Evolutionary conservation across 2,329 filamentous ascomycete species (phyloP), one percentile per base, ranked within the genome.

Genomic region (Tolypocladium guangdongense): DNA sequence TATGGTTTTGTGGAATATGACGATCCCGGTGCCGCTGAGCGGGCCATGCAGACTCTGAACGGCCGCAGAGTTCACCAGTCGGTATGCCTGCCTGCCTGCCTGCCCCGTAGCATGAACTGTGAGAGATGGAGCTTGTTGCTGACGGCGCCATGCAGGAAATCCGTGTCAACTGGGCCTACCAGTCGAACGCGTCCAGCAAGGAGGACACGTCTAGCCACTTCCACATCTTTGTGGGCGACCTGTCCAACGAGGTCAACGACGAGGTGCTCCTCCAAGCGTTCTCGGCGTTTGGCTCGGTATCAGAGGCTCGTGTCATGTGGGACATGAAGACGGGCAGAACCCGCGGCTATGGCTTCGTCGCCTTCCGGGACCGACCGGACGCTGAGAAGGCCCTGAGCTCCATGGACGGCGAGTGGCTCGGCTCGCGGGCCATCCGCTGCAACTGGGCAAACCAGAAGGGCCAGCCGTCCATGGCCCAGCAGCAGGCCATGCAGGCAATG

Each of bases 371-470:
- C 58, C 89, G 92, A 58, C 76, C 82, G 37, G 93, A 99, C 65
- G 93, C 93, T 32, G 93, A 99, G 71, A 96, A 96, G 74, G 92
- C 93, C 2, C 73, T 99, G 65, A 95, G 87, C 74, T 90, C 90
- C 58, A 99, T 99, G 93, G 93, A 99, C 66, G 93, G 93, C 58
- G 93, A 99, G 75, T 99, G 93, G 93, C 85, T 99, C 51, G 93
- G 93, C 52, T 97, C 93, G 63, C 88, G 93, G 59, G 93, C 93
- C 41, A 99, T 99, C 67, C 91, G 93, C 63, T 97, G 92, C 81
- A 99, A 99, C 78, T 99, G 93, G 93, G 93, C 93, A 56, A 99
- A 99, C 76, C 93, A 99, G 68, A 99, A 99, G 78, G 93, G 93
- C n/a, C 93, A 99, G 67, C 93, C 93, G 54, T 97, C 93, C 2